Evolutionary conservation across 2,329 filamentous ascomycete species (phyloP).

Genomic region (Claviceps sp.): DNA sequence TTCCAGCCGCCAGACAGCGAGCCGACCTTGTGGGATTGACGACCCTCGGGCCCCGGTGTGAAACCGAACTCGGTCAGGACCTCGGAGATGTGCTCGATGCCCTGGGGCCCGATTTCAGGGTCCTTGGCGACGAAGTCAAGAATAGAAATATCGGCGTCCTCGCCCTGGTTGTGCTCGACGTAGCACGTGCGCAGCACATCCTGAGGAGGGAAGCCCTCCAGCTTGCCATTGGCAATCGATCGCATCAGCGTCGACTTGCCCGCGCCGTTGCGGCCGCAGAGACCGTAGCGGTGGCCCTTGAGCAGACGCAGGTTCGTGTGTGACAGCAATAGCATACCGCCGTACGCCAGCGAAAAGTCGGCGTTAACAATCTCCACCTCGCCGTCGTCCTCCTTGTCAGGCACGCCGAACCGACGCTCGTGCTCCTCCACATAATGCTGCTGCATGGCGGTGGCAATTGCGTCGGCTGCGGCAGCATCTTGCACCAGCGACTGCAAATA

Average conservation of each 20-base stretch:
- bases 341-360: slow-evolving; percentile 92
- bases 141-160: slow-evolving; percentile 93
- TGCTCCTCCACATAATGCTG: slow-evolving; percentile 72
- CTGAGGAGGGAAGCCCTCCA: slow-evolving; percentile 90
- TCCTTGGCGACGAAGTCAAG: slow-evolving; percentile 87
- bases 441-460: slow-evolving; percentile 61
- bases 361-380: slow-evolving; percentile 96
- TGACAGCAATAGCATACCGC: slow-evolving; percentile 90
- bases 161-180: slow-evolving; percentile 97
- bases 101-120: slow-evolving; percentile 67
- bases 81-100: slow-evolving; percentile 64
- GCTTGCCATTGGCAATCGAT: slow-evolving; percentile 86
- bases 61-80: slow-evolving; percentile 91
- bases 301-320: slow-evolving; percentile 90
- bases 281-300: slow-evolving; percentile 93
- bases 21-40: slow-evolving; percentile 80
- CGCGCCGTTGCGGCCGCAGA: slow-evolving; percentile 92
- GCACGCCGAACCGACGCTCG: slow-evolving; percentile 71
- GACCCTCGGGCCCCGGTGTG: slow-evolving; percentile 74
- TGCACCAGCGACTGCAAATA: slow-evolving; percentile 64
- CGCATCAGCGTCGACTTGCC: slow-evolving; percentile 99
- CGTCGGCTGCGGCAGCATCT: slow-evolving; percentile 42
- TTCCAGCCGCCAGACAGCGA: slow-evolving; percentile 98
- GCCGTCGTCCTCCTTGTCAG: slow-evolving; percentile 77
- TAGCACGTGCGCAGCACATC: slow-evolving; percentile 92